Percentiles rank a stretch among this genome's conserved stretches.
These are phyloP conservation scores for Afroboletus lepidellus DNA, from an alignment of 1,284 basidiomycete species.

Conservation along the genomic window DNA sequence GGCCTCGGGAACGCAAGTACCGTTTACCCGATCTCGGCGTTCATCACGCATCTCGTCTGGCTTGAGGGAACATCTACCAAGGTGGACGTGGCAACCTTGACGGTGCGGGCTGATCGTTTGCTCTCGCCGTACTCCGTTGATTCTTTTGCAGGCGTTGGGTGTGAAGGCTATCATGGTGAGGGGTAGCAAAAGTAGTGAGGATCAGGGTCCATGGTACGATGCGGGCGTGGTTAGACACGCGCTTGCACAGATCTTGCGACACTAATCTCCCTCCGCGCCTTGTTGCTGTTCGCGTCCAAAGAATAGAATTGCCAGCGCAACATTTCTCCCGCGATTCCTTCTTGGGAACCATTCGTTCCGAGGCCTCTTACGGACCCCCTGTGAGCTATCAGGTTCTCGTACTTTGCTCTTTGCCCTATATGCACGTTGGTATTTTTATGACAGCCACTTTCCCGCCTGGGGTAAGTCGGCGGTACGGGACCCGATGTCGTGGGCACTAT, in stretches of 20 bases:
- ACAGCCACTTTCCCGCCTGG: not conserved
- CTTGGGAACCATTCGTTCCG: not conserved
- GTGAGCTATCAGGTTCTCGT: not conserved
- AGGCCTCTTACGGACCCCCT: not conserved
- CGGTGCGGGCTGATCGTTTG: constrained; percentile 41
- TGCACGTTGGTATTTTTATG: not conserved
- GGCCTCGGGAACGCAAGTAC: constrained; percentile 59
- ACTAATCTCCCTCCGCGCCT: not conserved
- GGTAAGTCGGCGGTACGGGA: not conserved
- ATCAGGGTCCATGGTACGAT: constrained; percentile 46
- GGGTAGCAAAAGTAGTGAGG: constrained; percentile 14
- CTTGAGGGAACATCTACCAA: constrained; percentile 60
- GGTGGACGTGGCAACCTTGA: constrained; percentile 60
- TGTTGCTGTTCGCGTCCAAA: not conserved
- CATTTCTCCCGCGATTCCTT: constrained; percentile 11
- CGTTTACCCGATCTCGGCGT: constrained; percentile 66
- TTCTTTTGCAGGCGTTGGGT: constrained; percentile 48
- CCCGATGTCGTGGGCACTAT: not conserved
- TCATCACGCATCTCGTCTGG: constrained; percentile 84
- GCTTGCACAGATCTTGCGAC: constrained; percentile 42
- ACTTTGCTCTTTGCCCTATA: not conserved
- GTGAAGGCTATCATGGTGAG: constrained; percentile 56
- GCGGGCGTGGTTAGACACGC: constrained; percentile 48
- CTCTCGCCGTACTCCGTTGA: constrained; percentile 4
- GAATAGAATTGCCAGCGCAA: not conserved